A percentile compares a stretch with the other conserved stretches of the same genome.
Evolutionary conservation across 345 rosid genomes (phyloP).

Genomic region (Salix udensis): DNA sequence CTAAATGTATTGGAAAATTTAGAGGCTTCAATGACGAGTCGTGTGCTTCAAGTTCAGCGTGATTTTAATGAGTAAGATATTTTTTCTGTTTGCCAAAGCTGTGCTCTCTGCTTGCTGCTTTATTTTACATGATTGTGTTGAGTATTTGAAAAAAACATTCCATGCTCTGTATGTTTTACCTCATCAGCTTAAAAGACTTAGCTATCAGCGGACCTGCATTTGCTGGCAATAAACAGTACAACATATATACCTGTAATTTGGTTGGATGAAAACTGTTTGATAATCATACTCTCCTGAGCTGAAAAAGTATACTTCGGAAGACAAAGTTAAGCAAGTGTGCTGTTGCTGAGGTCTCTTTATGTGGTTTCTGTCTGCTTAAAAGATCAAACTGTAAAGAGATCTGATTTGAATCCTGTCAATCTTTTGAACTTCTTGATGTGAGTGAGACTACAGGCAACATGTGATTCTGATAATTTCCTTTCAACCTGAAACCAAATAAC

Average conservation of each 20-base stretch:
- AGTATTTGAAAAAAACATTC: not conserved
- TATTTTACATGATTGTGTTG: constrained; percentile 2
- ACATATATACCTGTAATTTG: not conserved
- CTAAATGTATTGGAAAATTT: constrained; percentile 71
- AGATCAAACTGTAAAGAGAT: not conserved
- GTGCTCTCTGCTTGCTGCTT: not conserved
- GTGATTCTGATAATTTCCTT: not conserved
- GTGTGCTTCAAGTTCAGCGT: constrained; percentile 53
- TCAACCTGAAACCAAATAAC: not conserved
- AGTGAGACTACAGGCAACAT: not conserved
- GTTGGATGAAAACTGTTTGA: not conserved
- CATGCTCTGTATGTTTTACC: not conserved
- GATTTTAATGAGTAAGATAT: constrained; percentile 84
- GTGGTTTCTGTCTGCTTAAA: not conserved
- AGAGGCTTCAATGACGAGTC: constrained; percentile 47
- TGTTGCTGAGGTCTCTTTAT: not conserved
- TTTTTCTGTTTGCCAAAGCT: not conserved
- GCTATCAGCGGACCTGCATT: not conserved
- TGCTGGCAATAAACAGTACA: not conserved
- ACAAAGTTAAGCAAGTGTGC: not conserved
- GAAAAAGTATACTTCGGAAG: not conserved
- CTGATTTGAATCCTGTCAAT: not conserved
- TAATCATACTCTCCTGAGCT: not conserved
- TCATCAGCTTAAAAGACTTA: not conserved
- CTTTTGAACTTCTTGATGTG: not conserved